Conservation (phyloP, 2,329 filamentous ascomycete species). For the Cytospora paraplurivora region DNA sequence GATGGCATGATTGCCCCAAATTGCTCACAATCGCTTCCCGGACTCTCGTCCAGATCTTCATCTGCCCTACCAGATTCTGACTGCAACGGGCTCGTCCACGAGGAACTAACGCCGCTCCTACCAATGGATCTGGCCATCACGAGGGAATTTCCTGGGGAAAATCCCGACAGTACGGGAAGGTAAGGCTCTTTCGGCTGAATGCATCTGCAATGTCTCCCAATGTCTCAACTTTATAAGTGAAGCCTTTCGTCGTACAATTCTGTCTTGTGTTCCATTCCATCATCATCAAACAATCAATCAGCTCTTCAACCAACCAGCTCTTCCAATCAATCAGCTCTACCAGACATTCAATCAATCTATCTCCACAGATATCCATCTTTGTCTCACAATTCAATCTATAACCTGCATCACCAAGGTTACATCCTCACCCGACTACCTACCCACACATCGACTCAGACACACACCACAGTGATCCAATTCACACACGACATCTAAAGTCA, state of each 20-base stretch:
- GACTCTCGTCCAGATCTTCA: background rate
- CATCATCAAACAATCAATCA: constrained; percentile 21
- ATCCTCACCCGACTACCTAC: constrained; percentile 17
- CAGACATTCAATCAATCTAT: constrained; percentile 7
- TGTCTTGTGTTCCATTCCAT: constrained; percentile 14
- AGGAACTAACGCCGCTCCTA: constrained; percentile 22
- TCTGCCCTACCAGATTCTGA: constrained; percentile 5
- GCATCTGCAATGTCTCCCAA: constrained; percentile 11
- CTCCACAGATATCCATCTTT: constrained; percentile 9
- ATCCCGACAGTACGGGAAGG: constrained; percentile 20
- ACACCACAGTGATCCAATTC: constrained; percentile 24
- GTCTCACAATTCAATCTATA: constrained; percentile 14
- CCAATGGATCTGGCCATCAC: constrained; percentile 18
- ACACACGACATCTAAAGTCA: constrained; percentile 5
- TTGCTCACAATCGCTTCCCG: background rate
- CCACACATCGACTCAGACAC: constrained; percentile 28
- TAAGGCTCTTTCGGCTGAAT: constrained; percentile 22
- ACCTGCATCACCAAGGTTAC: constrained; percentile 7
- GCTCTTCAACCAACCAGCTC: constrained; percentile 12
- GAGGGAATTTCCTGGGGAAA: constrained; percentile 20
- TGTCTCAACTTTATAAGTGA: constrained; percentile 24
- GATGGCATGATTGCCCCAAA: constrained; percentile 25
- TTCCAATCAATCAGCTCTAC: constrained; percentile 15
- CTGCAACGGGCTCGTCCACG: constrained; percentile 18
- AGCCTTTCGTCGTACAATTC: constrained; percentile 15